A percentile compares a stretch with the other conserved stretches of the same genome.
phyloP scores from a whole-genome alignment of 2,329 filamentous ascomycete genomes.

The Sporothrix humicola region DNA sequence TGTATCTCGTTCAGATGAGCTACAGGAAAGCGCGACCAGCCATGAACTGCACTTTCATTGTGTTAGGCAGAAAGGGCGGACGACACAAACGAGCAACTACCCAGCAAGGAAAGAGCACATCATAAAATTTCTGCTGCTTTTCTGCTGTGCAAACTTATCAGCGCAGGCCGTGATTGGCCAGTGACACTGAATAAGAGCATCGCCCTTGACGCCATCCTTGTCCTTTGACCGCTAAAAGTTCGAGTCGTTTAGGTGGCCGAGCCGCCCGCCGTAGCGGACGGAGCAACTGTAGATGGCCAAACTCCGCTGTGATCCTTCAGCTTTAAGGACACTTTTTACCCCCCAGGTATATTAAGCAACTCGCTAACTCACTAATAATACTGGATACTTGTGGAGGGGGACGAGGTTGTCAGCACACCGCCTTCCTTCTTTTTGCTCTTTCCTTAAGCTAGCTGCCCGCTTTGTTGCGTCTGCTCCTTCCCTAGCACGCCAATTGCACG shows the following conservation, averaged over 20 bases:
- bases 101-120: slow-evolving; percentile 10
- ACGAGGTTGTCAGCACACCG: slow-evolving; percentile 15
- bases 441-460: not conserved
- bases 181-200: slow-evolving; percentile 26
- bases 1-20: not conserved
- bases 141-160: slow-evolving; percentile 18
- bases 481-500: slow-evolving; percentile 24
- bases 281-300: slow-evolving; percentile 3
- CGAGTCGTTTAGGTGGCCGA: not conserved
- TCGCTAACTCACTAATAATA: not conserved
- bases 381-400: not conserved
- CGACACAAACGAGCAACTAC: not conserved
- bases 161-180: slow-evolving; percentile 28
- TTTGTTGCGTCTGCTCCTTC: slow-evolving; percentile 4
- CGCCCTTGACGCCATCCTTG: not conserved
- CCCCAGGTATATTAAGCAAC: not conserved
- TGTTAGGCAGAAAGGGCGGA: slow-evolving; percentile 26
- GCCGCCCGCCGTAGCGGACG: slow-evolving; percentile 8
- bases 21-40: not conserved
- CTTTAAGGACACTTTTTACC: not conserved
- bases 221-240: not conserved
- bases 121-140: slow-evolving; percentile 16
- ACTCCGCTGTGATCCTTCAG: not conserved
- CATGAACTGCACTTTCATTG: not conserved
- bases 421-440: not conserved